Evolutionary conservation across 106 monocot genomes (phyloP), one percentile per base, ranked within the genome.

Genomic region (Phalaenopsis equestris): DNA sequence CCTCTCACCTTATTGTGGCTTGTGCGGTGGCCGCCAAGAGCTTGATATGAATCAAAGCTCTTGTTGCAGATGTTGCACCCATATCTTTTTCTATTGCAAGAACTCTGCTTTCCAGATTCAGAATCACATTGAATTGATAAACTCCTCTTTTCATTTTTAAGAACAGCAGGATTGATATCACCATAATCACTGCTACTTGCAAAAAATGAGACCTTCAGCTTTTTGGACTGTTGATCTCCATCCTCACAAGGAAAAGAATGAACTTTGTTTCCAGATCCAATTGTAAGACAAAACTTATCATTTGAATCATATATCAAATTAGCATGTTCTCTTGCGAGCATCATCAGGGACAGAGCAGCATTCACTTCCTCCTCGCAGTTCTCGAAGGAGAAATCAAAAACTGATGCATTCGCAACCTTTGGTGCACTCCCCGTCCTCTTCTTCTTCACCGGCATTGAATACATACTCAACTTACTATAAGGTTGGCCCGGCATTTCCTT

Each of bases 301-400:
- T 23, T 8, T 37, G 9, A 70, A 30, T 52, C 15, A 4, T 52
- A 1, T 17, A 39, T 16, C 2, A n/a, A 30, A 2, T 79, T 41
- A 18, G 55, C 38, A 41, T 30, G 30, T 30, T 79, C 84, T 57
- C 78, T 77, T 5, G 87, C 84, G 15, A 87, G 84, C 81, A 87
- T 84, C 76, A 87, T 37, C 17, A 87, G 84, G 41, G 55, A 70
- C 39, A 78, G 2, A n/a, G 84, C 87, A 1, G 55, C 78, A 38
- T 70, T 37, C 9, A 9, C 14, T 39, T 14, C 1, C 37, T 70
- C 70, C 0, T 38, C 39, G 1, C 18, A 0, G 73, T 56, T 56
- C 48, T 70, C 77, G 6, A 24, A 46, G 11, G 65, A 37, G 1
- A 78, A 79, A 58, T 75, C 38, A 21, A 4, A 38, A 21, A 11